Conservation (phyloP, 305 asterid genomes). For the Solanum hybrid region DNA sequence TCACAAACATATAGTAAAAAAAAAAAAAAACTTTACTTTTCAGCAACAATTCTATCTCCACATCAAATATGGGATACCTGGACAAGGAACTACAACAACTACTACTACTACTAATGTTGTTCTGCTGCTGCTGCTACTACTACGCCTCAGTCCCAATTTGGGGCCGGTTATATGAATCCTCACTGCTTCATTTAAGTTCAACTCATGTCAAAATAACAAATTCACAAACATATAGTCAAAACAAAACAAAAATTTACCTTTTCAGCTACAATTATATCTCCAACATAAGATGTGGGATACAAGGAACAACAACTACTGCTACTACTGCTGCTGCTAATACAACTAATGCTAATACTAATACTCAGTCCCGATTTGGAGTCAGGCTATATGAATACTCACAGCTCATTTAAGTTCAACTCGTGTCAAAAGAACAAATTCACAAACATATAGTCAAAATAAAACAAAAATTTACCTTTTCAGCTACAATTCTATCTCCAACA, state of each 20-base stretch:
- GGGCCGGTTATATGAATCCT: neutral
- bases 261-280: constrained; percentile 88
- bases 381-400: neutral
- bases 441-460: neutral
- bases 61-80: constrained; percentile 93
- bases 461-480: constrained; percentile 64
- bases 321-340: neutral
- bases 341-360: neutral
- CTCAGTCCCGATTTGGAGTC: neutral
- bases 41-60: constrained; percentile 94
- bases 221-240: neutral
- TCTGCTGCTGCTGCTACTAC: neutral
- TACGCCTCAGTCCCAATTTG: neutral
- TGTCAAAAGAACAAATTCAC: neutral
- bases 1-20: neutral
- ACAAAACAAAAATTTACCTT: neutral
- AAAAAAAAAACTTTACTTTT: constrained; percentile 24
- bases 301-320: constrained; percentile 23
- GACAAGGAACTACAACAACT: constrained; percentile 39
- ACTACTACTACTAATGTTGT: neutral
- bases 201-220: neutral
- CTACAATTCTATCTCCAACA: constrained; percentile 90
- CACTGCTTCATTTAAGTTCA: neutral
- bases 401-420: neutral
- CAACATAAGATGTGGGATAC: constrained; percentile 89